Base-by-base conservation (phyloP, 2,329 filamentous ascomycete genomes). In the Aspergillus quadrilineatus region DNA sequence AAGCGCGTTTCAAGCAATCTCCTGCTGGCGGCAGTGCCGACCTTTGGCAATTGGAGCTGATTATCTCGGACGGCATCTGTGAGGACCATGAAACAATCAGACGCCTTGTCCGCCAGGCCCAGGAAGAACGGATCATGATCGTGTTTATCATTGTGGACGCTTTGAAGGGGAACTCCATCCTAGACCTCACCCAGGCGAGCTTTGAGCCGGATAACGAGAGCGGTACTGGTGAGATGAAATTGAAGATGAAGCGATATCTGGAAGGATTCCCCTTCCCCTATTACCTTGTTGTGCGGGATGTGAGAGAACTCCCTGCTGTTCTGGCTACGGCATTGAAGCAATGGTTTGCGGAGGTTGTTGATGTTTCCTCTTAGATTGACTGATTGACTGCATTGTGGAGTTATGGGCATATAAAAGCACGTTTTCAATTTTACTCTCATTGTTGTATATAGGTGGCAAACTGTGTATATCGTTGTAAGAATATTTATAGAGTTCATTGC, bases 181-280 rank as follows among this genome's bases (percentile, higher is more conserved):
- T 97, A 67, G 92, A 97, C 71, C 81, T 97, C 66, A 91, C 92
- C 72, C 88, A 92, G 74, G 93, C 92, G 37, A 86, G 86, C 69
- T 97, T 97, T 69, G 84, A 88, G 61, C 83, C 82, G 57, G 87
- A 90, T 68, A 80, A 74, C 60, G 77, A 66, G 75, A 83, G 73
- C 77, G 66, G 69, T 1, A 86, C 77, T 77, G 87, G 79, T 59
- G 83, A 86, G 67, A 80, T 80, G 73, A 80, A 80, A 70, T 84
- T 97, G 55, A 87, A 88, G 66, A 92, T 95, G 73, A 89, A 91
- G 78, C 86, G 90, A 67, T 99, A 99, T 72, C 83, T 99, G 65
- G 95, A 99, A 73, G 89, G 87, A 6, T 99, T 99, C 74, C 94
- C 95, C 0, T 99, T 99, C 77, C 87, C 89, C 72, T 99, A 97